Base-by-base conservation (phyloP, 441 rosid species). In the Arabidopsis hybrid region DNA sequence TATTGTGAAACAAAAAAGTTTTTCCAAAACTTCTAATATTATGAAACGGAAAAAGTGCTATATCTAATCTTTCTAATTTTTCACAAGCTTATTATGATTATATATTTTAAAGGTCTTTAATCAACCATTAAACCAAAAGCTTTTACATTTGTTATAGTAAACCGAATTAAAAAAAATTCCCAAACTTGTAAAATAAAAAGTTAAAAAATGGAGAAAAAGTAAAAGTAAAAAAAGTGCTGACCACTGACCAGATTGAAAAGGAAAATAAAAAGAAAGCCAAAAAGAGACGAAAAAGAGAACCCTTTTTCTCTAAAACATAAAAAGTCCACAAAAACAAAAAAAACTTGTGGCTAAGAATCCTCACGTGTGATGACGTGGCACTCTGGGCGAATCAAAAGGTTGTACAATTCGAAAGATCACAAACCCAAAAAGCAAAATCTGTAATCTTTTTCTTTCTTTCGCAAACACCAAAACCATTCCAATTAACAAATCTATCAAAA, bases 301-400 rank as follows among this genome's bases (percentile, higher is more conserved):
- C 16, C n/a, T 21, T 76, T 76, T 63, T 42, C 4, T 0, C 65
- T 66, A 78, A 84, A 79, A 75, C 89, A 89, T 90, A 86, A 81
- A 83, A 53, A 49, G 7, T 0, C 4, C 1, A 6, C 32, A 1
- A 1, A 42, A 7, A 1, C 29, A 47, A 38, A 42, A 17, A 26
- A 21, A 83, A 64, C 81, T 83, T 85, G 91, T 89, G 98, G 98
- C 89, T 88, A 73, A 86, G 72, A 87, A 86, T 83, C 53, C n/a
- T 65, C 74, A 73, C 60, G 35, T 45, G 7, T 17, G 82, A 61
- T 83, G 88, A 89, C 89, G 89, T 91, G 98, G 88, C 89, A 14
- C 13, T 75, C 65, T 17, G 56, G 77, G 78, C 73, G 83, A 87
- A 86, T 84, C 80, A 79, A 84, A 84, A 84, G 73, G 76, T 55